These are phyloP conservation scores for Penicillium sp. DNA, from an alignment of 2,329 filamentous ascomycete species.

Conservation along the genomic window DNA sequence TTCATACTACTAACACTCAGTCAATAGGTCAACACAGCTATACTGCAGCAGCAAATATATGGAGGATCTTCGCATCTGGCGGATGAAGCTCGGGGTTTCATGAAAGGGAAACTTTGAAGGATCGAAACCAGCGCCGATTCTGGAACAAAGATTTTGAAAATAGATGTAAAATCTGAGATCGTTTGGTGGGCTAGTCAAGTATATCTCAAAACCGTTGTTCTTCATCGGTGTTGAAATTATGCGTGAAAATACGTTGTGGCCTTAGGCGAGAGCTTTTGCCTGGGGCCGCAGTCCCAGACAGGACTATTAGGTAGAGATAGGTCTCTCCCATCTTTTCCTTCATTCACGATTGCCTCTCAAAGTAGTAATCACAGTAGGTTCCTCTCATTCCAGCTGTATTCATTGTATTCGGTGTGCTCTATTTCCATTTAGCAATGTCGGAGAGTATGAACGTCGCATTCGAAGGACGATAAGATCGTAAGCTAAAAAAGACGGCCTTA, in stretches of 20 bases:
- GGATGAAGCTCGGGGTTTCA: not conserved
- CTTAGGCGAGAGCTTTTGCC: accelerated
- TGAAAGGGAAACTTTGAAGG: not conserved
- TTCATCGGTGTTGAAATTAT: not conserved
- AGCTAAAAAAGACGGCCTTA: no score
- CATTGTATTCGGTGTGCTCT: accelerated
- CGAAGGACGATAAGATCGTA: not conserved
- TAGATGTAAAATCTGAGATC: not conserved
- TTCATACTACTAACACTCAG: not conserved
- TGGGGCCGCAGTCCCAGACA: not conserved
- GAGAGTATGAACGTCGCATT: not conserved
- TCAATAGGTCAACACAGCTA: not conserved
- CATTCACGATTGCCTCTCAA: not conserved
- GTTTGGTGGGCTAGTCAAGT: not conserved
- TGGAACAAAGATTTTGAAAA: accelerated
- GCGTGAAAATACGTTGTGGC: not conserved
- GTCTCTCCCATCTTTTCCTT: not conserved
- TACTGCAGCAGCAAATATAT: not conserved
- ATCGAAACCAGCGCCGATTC: not conserved
- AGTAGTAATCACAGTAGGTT: accelerated
- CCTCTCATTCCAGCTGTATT: accelerated
- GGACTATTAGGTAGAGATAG: not conserved
- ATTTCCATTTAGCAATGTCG: not conserved
- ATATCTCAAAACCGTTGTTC: not conserved
- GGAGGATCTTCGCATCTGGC: not conserved